Evolutionary conservation across 345 rosid species (phyloP), one percentile per base, ranked within the genome.

Genomic region (Eucalyptus cloeziana): DNA sequence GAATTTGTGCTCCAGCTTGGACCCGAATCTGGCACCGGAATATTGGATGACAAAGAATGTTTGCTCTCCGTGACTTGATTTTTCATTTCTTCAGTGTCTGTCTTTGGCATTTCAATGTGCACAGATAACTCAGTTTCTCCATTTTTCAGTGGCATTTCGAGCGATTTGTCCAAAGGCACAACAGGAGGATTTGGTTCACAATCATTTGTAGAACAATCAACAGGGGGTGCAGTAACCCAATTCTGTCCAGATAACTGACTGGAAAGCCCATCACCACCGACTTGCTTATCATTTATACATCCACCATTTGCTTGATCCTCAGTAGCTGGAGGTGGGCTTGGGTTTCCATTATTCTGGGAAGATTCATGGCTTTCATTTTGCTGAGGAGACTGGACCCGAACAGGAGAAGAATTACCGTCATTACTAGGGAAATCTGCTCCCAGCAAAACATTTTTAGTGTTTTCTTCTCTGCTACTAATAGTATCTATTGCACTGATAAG

Each of bases 1-100:
- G 97, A 92, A 91, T 94, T 90, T 76, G 96, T 91, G 91, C 95
- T 94, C 98, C 97, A 95, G 89, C 94, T 94, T 90, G 93, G 95
- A 81, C 95, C 97, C 21, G 96, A 93, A 89, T 95, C 95, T 93
- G 90, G 95, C 88, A 91, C 90, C 50, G 92, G 91, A 89, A 90
- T 90, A 93, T 91, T 90, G 86, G 94, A 88, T 89, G 98, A 92
- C 80, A 89, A 43, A 60, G 95, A 92, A 87, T 92, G 95, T 89
- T 92, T 95, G 86, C 89, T 91, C 91, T 92, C 93, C 19, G 90
- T 92, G 51, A 92, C 93, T 89, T 91, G 93, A 69, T 86, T 90
- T 89, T 94, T 93, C 89, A 90, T 90, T 89, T 94, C 94, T 89
- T 89, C 93, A 81, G 90, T 91, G 89, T 89, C 90, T 56, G 92